Evolutionary conservation across 2,329 filamentous ascomycete genomes (phyloP).

Genomic region (Fusarium sp.): DNA sequence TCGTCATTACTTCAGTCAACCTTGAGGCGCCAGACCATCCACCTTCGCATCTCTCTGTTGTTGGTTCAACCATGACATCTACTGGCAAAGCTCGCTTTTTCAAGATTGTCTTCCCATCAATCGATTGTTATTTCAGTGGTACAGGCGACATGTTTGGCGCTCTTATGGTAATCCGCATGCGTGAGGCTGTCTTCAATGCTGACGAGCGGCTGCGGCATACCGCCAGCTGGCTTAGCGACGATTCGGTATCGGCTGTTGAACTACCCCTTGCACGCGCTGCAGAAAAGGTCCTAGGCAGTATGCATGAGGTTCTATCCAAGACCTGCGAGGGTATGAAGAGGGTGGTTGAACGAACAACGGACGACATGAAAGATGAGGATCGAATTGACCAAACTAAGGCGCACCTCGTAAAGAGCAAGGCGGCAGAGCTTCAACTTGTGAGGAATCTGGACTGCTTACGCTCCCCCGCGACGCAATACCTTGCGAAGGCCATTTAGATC

Average conservation of each 20-base stretch:
- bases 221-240: slow-evolving; percentile 79
- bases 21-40: slow-evolving; percentile 65
- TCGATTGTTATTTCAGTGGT: slow-evolving; percentile 94
- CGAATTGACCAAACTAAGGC: slow-evolving; percentile 63
- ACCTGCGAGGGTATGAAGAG: slow-evolving; percentile 72
- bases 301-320: slow-evolving; percentile 83
- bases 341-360: slow-evolving; percentile 56
- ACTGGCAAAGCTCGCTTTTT: slow-evolving; percentile 80
- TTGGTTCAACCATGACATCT: slow-evolving; percentile 78
- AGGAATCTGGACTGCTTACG: slow-evolving; percentile 76
- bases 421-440: slow-evolving; percentile 87
- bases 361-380: slow-evolving; percentile 55
- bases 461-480: slow-evolving; percentile 71
- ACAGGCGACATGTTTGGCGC: slow-evolving; percentile 99
- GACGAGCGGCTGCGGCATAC: slow-evolving; percentile 59
- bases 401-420: slow-evolving; percentile 79
- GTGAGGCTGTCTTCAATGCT: slow-evolving; percentile 74
- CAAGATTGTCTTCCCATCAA: slow-evolving; percentile 83
- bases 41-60: slow-evolving; percentile 69
- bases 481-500: slow-evolving; percentile 61
- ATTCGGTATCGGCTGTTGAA: slow-evolving; percentile 73
- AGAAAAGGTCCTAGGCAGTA: slow-evolving; percentile 89
- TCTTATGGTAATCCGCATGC: slow-evolving; percentile 85
- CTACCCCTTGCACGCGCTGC: slow-evolving; percentile 85
- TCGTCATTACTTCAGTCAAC: slow-evolving; percentile 91